Percentiles rank a stretch among this genome's conserved stretches.
Evolutionary conservation across 2,329 filamentous ascomycete genomes (phyloP).

Genomic region (Fusarium pilosicola): DNA sequence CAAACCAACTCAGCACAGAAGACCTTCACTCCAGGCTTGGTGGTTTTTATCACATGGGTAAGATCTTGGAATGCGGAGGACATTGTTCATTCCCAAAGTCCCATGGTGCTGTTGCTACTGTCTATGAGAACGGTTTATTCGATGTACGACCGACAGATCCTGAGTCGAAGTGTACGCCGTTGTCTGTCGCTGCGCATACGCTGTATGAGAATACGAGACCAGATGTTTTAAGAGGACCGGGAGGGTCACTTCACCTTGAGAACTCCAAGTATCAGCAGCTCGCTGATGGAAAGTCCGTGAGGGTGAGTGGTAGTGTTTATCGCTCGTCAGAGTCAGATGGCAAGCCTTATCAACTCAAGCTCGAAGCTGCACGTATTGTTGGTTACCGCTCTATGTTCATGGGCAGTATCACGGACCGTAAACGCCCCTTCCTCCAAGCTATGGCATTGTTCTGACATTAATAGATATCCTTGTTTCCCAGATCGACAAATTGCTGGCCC

Average conservation of each 20-base stretch:
- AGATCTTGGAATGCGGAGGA: conserved; percentile 65
- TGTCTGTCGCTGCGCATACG: conserved; percentile 63
- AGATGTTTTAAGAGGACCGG: conserved; percentile 60
- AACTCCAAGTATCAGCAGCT: conserved; percentile 42
- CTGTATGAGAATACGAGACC: conserved; percentile 66
- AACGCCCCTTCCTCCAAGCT: rapidly evolving
- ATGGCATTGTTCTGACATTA: rapidly evolving
- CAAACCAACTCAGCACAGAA: not conserved
- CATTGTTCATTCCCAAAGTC: conserved; percentile 60
- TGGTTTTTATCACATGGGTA: conserved; percentile 60
- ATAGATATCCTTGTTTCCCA: conserved; percentile 33
- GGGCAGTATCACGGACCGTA: conserved; percentile 37
- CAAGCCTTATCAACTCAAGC: conserved; percentile 35
- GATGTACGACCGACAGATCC: conserved; percentile 57
- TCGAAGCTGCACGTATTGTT: conserved; percentile 32
- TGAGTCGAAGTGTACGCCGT: conserved; percentile 55
- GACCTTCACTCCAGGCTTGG: conserved; percentile 41
- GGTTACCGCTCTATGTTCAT: conserved; percentile 41
- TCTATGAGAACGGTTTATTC: conserved; percentile 55
- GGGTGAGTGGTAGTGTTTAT: conserved; percentile 27
- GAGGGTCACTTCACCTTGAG: conserved; percentile 57
- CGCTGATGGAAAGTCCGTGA: conserved; percentile 12
- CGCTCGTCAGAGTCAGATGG: conserved; percentile 7
- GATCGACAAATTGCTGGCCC: conserved; percentile 23
- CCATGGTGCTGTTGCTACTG: conserved; percentile 52